phyloP scores from a whole-genome alignment of 108 stramenopile genomes.

The Bacterosira constricta region DNA sequence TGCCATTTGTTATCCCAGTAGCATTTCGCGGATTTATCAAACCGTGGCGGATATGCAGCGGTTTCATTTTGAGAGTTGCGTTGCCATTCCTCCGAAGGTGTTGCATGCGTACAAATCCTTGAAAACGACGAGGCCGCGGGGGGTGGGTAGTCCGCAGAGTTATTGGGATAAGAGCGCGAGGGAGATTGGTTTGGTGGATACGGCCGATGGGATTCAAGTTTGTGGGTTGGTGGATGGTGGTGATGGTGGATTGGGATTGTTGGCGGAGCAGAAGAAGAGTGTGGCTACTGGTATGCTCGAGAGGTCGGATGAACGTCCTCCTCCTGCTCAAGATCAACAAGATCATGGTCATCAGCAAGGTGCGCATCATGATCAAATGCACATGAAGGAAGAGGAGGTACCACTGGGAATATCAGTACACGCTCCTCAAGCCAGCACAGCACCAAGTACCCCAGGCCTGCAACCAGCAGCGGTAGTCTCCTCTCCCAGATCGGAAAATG shows the following conservation, averaged over 20 bases:
- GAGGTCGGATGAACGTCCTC: background rate
- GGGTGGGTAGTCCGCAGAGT: slow-evolving; percentile 82
- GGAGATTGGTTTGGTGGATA: slow-evolving; percentile 77
- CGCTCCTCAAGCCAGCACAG: slow-evolving; percentile 4
- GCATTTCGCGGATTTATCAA: slow-evolving; percentile 77
- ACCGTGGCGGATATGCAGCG: slow-evolving; percentile 89
- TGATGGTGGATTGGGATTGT: background rate
- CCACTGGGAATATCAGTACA: background rate
- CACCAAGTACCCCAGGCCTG: background rate
- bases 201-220: slow-evolving; percentile 66
- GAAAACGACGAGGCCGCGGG: slow-evolving; percentile 87
- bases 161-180: slow-evolving; percentile 89
- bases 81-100: slow-evolving; percentile 71
- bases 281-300: slow-evolving; percentile 12
- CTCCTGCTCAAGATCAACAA: background rate
- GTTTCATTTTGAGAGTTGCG: slow-evolving; percentile 88
- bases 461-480: slow-evolving; percentile 14
- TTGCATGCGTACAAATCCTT: slow-evolving; percentile 73
- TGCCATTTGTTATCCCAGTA: slow-evolving; percentile 80
- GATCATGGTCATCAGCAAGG: slow-evolving; percentile 7
- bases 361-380: background rate
- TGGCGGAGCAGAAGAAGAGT: slow-evolving; percentile 27
- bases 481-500: slow-evolving; percentile 12
- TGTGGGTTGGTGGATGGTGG: background rate
- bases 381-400: slow-evolving; percentile 1